Evolutionary conservation across 306 rosid genomes (phyloP), one percentile per base, ranked within the genome.

Genomic region (Oxytropis ochrocephala): DNA sequence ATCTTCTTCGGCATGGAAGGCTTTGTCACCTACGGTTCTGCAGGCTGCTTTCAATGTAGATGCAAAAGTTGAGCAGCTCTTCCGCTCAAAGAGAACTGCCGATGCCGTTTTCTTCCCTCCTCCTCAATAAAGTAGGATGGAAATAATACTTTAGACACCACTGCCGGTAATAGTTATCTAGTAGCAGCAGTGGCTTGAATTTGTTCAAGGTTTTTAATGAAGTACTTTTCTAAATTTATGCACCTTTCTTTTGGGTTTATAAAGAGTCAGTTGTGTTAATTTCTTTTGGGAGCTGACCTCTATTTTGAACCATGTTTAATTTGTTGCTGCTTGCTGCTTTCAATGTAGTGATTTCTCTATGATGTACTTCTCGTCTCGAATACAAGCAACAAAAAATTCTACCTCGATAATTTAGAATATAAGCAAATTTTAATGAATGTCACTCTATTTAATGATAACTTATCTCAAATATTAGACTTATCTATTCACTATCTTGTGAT

Each of bases 51-150:
- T 87, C 88, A 83, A 87, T 42, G 95, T 92, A 8, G 92, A 83
- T 21, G 16, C 89, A 1, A 84, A 75, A 6, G 56, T 83, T 14
- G 93, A 83, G 78, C 54, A 92, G 30, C 79, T 14, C 0, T 92
- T 92, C 87, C 83, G 93, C 47, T 88, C 95, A 24, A 92, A 84
- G 86, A 89, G 98, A 80, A 75, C 80, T 46, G 41, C 85, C 1
- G 92, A 83, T 80, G 95, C 86, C 32, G 77, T 89, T 72, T 92
- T 92, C 89, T 92, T 92, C 83, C 89, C 96, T 54, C 98, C 98
- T 36, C 80, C 95, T 17, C 80, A 80, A 16, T 64, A 46, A 29
- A 64, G 29, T 85, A 83, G 82, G 69, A 61, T 30, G 19, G 9
- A 44, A 44, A 27, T n/a, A 7, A 64, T 24, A 30, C 18, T 0